Conservation (phyloP, 1,284 basidiomycete genomes). For the Singerocomus inundabilis region DNA sequence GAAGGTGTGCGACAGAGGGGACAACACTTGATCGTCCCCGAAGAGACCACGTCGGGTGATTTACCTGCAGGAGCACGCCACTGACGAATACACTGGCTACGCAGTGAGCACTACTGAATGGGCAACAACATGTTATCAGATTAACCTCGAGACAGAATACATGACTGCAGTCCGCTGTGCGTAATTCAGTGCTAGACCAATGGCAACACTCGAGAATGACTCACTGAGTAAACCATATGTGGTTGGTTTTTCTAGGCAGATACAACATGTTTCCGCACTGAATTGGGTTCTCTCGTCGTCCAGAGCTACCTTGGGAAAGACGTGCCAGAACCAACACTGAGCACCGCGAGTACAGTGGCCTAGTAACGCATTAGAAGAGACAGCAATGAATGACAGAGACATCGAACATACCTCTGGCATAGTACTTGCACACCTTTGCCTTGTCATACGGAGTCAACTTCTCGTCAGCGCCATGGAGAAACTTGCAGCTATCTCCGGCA, state of each 20-base stretch:
- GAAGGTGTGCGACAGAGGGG: slow-evolving; percentile 68
- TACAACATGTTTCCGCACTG: slow-evolving; percentile 51
- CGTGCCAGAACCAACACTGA: slow-evolving; percentile 71
- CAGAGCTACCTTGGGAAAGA: slow-evolving; percentile 27
- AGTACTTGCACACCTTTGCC: slow-evolving; percentile 65
- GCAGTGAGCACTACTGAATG: slow-evolving; percentile 10
- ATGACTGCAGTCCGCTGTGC: slow-evolving; percentile 64
- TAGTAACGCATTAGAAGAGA: slow-evolving; percentile 21
- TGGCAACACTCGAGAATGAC: slow-evolving; percentile 15
- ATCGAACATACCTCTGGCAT: slow-evolving; percentile 46
- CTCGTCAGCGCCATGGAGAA: slow-evolving; percentile 55
- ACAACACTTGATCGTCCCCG: slow-evolving; percentile 66
- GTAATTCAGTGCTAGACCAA: slow-evolving; percentile 8
- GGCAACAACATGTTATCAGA: slow-evolving; percentile 4
- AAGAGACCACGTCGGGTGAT: slow-evolving; percentile 47
- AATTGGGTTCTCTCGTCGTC: slow-evolving; percentile 24
- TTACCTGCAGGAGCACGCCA: slow-evolving; percentile 66
- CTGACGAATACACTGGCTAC: slow-evolving; percentile 61
- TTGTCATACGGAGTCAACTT: slow-evolving; percentile 65
- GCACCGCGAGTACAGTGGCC: slow-evolving; percentile 67
- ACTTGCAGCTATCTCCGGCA: slow-evolving; percentile 65
- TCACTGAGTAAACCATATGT: slow-evolving; percentile 67
- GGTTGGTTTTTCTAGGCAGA: slow-evolving; percentile 69
- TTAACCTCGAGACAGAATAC: slow-evolving; percentile 67
- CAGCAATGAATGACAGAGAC: not conserved